Percentiles rank a stretch among this genome's conserved stretches.
Conservation (phyloP, 2,329 filamentous ascomycete genomes). For the Esteya vermicola region DNA sequence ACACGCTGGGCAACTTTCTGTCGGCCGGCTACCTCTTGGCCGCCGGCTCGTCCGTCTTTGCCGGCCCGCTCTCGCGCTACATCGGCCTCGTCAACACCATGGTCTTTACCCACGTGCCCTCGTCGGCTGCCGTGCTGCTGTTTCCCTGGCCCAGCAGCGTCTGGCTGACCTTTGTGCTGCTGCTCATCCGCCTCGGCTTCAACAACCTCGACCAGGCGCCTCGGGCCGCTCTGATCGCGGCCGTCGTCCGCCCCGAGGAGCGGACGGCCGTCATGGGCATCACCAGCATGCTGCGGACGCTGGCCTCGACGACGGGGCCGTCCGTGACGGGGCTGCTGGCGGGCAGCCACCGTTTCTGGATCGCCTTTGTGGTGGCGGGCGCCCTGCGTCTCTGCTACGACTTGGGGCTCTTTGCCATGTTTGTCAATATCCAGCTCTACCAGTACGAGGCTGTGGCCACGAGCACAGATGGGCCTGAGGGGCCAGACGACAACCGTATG, state of each 20-base stretch:
- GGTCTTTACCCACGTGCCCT: constrained; percentile 48
- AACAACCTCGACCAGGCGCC: constrained; percentile 60
- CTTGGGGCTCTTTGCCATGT: constrained; percentile 42
- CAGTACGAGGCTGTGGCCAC: constrained; percentile 46
- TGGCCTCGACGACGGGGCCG: constrained; percentile 41
- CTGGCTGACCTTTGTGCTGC: constrained; percentile 35
- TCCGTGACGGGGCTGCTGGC: constrained; percentile 41
- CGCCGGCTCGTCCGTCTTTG: constrained; percentile 38
- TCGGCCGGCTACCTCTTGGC: constrained; percentile 39
- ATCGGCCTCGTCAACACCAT: constrained; percentile 52
- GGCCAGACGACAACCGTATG: too few species aligned
- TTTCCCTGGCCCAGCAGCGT: constrained; percentile 41
- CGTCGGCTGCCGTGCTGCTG: constrained; percentile 43
- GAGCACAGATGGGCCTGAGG: constrained; percentile 43
- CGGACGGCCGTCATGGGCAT: constrained; percentile 59
- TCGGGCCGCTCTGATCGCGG: constrained; percentile 50
- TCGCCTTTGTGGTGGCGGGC: constrained; percentile 46
- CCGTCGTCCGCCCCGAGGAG: constrained; percentile 49
- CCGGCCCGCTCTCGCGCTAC: constrained; percentile 39
- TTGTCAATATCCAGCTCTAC: constrained; percentile 41
- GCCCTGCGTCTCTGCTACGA: constrained; percentile 40
- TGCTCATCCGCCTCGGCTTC: constrained; percentile 45
- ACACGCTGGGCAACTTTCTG: constrained; percentile 44
- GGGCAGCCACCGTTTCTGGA: constrained; percentile 38
- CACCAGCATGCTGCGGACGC: constrained; percentile 43